phyloP scores from a whole-genome alignment of 441 rosid genomes.

The Croton laevigatus region DNA sequence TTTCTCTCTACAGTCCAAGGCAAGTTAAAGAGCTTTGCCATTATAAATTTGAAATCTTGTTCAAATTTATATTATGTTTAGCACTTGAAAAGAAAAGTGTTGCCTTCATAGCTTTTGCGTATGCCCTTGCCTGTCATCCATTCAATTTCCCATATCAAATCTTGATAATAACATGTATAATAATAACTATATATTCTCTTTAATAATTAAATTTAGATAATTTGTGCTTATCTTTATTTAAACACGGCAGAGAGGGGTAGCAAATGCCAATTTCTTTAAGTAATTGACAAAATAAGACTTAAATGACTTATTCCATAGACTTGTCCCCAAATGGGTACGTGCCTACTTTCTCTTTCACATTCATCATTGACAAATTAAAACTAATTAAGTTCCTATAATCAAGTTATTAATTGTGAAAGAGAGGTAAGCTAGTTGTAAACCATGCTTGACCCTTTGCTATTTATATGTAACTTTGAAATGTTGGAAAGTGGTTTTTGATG shows the following conservation, averaged over 20 bases:
- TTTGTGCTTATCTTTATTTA: constrained; percentile 16
- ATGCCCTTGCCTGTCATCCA: constrained; percentile 70
- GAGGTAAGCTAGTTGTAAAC: not conserved
- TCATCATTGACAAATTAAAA: no score
- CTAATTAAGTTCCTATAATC: not conserved
- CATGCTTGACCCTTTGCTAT: not conserved
- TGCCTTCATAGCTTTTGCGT: constrained; percentile 84
- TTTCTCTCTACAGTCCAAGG: constrained; percentile 87
- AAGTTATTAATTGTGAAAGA: not conserved
- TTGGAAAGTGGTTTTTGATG: no score
- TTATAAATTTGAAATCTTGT: constrained; percentile 89
- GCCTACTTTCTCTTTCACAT: no score
- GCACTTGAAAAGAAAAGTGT: constrained; percentile 94
- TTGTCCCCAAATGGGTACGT: constrained; percentile 3
- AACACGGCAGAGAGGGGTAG: constrained; percentile 20
- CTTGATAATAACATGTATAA: not conserved
- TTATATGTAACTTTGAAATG: no score
- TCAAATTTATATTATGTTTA: constrained; percentile 83
- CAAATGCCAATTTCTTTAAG: constrained; percentile 7
- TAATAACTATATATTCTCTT: no score
- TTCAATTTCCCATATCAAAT: not conserved
- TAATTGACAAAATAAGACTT: constrained; percentile 23
- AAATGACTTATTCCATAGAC: constrained; percentile 10
- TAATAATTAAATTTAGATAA: constrained; percentile 14
- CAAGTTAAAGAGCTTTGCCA: constrained; percentile 78